Evolutionary conservation across 768 basidiomycete genomes (phyloP).

Genomic region (Naematelia aurantialba): DNA sequence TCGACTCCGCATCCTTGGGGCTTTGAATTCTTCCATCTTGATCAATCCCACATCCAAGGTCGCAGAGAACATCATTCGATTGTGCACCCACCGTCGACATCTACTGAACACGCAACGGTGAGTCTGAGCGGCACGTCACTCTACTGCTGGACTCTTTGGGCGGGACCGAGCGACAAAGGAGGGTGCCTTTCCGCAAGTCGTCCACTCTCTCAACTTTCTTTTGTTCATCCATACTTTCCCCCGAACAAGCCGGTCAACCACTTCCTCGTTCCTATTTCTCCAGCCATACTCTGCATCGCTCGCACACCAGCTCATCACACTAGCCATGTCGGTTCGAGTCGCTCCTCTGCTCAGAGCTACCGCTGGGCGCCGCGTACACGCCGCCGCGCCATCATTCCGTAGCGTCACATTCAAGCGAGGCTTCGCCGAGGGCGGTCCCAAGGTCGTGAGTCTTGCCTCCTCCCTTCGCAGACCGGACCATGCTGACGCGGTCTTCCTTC

Average conservation of each 20-base stretch:
- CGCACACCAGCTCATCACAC: neutral
- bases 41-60: too few relatives aligned
- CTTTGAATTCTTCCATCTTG: too few relatives aligned
- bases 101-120: too few relatives aligned
- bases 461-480: too few relatives aligned
- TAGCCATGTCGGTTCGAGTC: constrained; percentile 23
- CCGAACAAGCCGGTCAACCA: neutral
- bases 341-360: constrained; percentile 15
- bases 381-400: constrained; percentile 12
- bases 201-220: neutral
- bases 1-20: too few relatives aligned
- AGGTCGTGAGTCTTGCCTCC: constrained; percentile 27
- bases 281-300: neutral
- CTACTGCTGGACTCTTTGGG: too few relatives aligned
- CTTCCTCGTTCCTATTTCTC: neutral
- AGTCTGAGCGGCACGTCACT: too few relatives aligned
- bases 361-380: constrained; percentile 2
- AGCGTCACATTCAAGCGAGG: constrained; percentile 22
- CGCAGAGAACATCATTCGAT: too few relatives aligned
- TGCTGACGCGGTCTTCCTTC: too few relatives aligned
- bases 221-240: neutral
- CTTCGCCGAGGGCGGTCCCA: constrained; percentile 31
- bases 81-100: too few relatives aligned
- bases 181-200: neutral
- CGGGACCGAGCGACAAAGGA: too few relatives aligned